Percentiles rank a stretch among this genome's conserved stretches.
These are phyloP conservation scores for Neoboletus brunneissimus DNA, from an alignment of 768 basidiomycete genomes.

Conservation along the genomic window DNA sequence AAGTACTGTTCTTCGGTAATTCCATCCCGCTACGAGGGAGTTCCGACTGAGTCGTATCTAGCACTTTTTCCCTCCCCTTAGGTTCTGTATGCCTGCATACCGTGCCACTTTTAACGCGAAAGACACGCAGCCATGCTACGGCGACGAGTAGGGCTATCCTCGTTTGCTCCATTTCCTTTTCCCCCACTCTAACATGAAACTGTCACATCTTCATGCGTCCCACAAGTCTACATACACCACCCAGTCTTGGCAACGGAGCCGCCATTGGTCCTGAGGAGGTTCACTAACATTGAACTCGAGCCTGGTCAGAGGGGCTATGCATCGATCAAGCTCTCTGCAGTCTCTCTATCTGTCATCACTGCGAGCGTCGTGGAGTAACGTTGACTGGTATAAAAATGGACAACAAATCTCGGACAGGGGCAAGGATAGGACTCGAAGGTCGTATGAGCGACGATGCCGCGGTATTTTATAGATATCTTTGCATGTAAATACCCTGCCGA, in stretches of 20 bases:
- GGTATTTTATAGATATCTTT: too few relatives aligned
- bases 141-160: neutral
- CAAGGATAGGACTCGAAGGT: too few relatives aligned
- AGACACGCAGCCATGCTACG: neutral
- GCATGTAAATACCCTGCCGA: too few relatives aligned
- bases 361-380: neutral
- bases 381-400: neutral
- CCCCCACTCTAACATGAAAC: too few relatives aligned
- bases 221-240: neutral
- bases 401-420: too few relatives aligned
- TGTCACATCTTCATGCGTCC: neutral
- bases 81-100: neutral
- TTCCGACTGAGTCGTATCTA: neutral
- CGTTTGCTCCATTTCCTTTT: too few relatives aligned
- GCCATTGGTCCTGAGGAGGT: neutral
- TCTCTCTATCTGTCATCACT: neutral
- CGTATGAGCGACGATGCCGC: too few relatives aligned
- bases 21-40: too few relatives aligned
- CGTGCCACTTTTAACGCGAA: neutral
- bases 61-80: neutral
- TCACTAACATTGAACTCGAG: neutral
- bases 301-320: too few relatives aligned
- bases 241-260: neutral
- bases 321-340: too few relatives aligned
- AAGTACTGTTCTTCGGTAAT: too few relatives aligned